Percentiles rank a stretch among this genome's conserved stretches.
These are phyloP conservation scores for Chaetomiaceae sp. DNA, from an alignment of 2,329 filamentous ascomycete species.

Conservation along the genomic window DNA sequence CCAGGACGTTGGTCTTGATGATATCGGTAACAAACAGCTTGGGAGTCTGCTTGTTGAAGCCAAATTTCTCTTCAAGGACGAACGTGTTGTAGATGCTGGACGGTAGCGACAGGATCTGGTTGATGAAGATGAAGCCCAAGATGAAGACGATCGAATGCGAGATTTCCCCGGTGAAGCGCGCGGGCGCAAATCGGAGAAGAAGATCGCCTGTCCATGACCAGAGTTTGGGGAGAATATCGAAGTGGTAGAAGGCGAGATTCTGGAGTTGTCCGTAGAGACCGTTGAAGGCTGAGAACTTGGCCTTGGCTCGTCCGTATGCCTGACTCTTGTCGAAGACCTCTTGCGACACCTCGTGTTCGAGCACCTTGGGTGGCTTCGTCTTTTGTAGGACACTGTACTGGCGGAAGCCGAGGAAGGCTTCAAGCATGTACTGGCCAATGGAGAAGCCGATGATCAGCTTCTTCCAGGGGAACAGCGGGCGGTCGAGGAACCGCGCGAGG, in stretches of 20 bases:
- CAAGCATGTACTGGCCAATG: constrained; percentile 82
- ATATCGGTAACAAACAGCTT: constrained; percentile 85
- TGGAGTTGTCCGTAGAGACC: constrained; percentile 82
- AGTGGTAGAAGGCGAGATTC: constrained; percentile 84
- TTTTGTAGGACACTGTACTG: constrained; percentile 84
- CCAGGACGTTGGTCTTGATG: constrained; percentile 82
- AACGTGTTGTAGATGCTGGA: constrained; percentile 89
- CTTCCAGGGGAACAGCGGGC: constrained; percentile 96
- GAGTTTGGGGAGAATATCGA: constrained; percentile 83
- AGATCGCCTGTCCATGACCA: constrained; percentile 78
- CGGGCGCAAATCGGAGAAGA: constrained; percentile 69
- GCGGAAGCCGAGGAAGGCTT: constrained; percentile 81
- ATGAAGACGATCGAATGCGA: constrained; percentile 90
- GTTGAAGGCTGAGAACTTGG: constrained; percentile 77
- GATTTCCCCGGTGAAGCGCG: constrained; percentile 83
- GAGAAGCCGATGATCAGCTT: constrained; percentile 92
- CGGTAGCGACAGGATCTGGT: constrained; percentile 74
- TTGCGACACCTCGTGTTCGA: constrained; percentile 81
- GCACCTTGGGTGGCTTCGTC: constrained; percentile 75
- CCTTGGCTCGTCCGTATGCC: constrained; percentile 93
- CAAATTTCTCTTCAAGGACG: constrained; percentile 92
- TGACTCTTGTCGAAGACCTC: constrained; percentile 93
- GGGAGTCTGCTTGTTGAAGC: constrained; percentile 97
- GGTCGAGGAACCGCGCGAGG: constrained; percentile 82
- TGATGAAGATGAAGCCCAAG: constrained; percentile 77